A percentile compares a stretch with the other conserved stretches of the same genome.
Conservation (phyloP, 352 stramenopile genomes). For the Globisporangium sylvaticum region DNA sequence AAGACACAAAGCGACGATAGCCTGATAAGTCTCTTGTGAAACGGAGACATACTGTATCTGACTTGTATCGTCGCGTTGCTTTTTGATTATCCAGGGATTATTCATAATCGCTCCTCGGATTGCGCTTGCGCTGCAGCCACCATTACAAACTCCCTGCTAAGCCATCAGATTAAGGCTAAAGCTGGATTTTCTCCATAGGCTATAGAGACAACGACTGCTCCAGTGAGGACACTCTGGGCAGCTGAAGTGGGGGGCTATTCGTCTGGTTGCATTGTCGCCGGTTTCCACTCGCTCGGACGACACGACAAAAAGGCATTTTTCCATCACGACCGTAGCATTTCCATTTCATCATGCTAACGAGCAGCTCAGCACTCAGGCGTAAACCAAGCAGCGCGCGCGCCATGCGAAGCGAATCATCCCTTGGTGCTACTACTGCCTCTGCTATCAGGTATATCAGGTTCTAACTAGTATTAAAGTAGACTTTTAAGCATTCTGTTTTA, state of each 20-base stretch:
- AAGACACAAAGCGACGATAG: neutral
- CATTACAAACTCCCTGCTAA: neutral
- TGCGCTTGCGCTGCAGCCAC: neutral
- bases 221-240: neutral
- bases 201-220: no score
- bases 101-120: neutral
- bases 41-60: no score
- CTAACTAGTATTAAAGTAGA: no score
- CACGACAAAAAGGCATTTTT: neutral
- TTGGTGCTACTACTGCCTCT: neutral
- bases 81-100: neutral
- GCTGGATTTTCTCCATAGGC: neutral
- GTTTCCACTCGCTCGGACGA: neutral
- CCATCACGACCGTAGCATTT: neutral
- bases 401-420: neutral
- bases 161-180: neutral
- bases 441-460: neutral
- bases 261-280: neutral
- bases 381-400: neutral
- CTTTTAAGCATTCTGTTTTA: no score
- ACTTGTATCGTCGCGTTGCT: neutral
- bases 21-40: no score
- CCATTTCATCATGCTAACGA: neutral
- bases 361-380: neutral
- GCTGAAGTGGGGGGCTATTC: neutral